phyloP scores from a whole-genome alignment of 805 yeast genomes.

The Sugiyamaella valdiviana region DNA sequence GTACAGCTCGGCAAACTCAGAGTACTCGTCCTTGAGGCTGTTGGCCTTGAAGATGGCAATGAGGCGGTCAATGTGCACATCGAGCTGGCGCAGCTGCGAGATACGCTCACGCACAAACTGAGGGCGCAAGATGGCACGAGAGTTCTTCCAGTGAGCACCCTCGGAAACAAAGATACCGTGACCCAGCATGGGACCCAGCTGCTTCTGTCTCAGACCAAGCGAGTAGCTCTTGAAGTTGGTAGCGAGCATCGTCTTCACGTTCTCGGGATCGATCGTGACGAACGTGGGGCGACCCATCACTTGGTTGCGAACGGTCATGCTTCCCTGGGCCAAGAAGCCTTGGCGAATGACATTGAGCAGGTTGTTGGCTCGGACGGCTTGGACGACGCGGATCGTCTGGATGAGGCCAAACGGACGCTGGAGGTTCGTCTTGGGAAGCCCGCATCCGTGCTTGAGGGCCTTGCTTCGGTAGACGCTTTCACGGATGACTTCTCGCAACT shows the following conservation, averaged over 20 bases:
- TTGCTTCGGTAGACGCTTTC: not conserved
- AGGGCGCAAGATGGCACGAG: constrained; percentile 34
- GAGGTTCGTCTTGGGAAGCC: not conserved
- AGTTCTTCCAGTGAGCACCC: constrained; percentile 34
- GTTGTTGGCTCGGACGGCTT: not conserved
- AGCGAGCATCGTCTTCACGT: constrained; percentile 31
- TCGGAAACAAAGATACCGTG: constrained; percentile 34
- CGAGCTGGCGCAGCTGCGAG: constrained; percentile 24
- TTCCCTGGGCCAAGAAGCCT: not conserved
- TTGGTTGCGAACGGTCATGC: not conserved
- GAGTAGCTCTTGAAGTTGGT: constrained; percentile 30
- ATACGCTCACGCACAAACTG: constrained; percentile 33
- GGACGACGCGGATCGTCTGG: not conserved
- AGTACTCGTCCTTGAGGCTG: constrained; percentile 7
- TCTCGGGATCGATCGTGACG: constrained; percentile 29
- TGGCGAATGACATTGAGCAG: not conserved
- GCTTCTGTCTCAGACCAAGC: constrained; percentile 25
- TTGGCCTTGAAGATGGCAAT: constrained; percentile 10
- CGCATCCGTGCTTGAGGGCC: not conserved
- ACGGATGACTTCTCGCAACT: not conserved
- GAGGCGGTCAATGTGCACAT: constrained; percentile 27
- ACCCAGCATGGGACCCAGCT: constrained; percentile 31
- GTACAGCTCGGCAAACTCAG: constrained; percentile 27
- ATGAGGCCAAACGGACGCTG: not conserved
- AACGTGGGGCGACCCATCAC: not conserved